Percentiles rank a stretch among this genome's conserved stretches.
phyloP scores from a whole-genome alignment of 2,329 filamentous ascomycete species.

The Colletotrichum plurivorum region DNA sequence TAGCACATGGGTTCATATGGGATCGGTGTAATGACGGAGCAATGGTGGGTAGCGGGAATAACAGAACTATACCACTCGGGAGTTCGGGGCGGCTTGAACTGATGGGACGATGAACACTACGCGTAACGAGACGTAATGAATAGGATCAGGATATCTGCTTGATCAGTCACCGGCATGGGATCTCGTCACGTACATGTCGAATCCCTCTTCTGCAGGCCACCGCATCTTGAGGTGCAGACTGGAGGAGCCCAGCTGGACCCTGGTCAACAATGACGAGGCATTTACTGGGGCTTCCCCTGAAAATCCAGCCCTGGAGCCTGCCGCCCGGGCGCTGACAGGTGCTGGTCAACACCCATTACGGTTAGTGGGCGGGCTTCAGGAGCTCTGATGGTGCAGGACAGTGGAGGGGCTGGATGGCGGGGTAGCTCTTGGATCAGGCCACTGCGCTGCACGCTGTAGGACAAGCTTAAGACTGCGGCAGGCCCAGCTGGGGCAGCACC shows the following conservation, averaged over 20 bases:
- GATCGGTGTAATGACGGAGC: conserved; percentile 11
- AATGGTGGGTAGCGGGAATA: conserved; percentile 15
- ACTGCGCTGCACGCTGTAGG: background rate
- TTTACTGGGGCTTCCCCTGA: conserved; percentile 23
- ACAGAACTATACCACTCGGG: conserved; percentile 30
- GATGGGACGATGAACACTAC: background rate
- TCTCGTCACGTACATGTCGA: background rate
- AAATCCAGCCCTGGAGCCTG: background rate
- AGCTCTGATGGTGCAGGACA: too few relatives aligned
- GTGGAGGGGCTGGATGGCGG: conserved; percentile 21
- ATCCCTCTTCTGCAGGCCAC: background rate
- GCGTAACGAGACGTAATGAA: background rate
- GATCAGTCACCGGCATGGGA: background rate
- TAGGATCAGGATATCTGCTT: background rate
- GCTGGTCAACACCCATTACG: background rate
- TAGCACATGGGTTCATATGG: conserved; percentile 23
- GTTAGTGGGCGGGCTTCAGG: conserved; percentile 22
- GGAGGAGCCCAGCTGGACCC: too few relatives aligned
- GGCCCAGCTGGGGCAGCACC: background rate
- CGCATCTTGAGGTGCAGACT: too few relatives aligned
- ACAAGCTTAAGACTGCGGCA: conserved; percentile 28
- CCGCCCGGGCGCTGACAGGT: too few relatives aligned
- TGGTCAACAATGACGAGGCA: background rate
- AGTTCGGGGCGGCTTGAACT: background rate
- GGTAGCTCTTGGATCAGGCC: conserved; percentile 33